Evolutionary conservation across 2,329 filamentous ascomycete genomes (phyloP).

Genomic region (Aspergillus glaucus): DNA sequence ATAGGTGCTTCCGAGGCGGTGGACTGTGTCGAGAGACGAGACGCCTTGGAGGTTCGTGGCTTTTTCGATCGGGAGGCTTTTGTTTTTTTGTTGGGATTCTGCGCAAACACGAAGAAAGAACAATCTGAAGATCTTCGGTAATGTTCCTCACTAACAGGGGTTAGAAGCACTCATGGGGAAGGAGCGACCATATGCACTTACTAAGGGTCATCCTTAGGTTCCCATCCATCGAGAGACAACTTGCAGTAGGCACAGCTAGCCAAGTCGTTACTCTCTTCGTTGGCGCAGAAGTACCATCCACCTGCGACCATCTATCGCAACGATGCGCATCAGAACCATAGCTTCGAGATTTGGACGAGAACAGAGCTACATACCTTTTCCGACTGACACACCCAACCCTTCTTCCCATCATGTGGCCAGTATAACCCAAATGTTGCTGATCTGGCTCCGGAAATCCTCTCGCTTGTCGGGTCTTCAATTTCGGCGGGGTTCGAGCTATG

Average conservation of each 20-base stretch:
- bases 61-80: conserved; percentile 54
- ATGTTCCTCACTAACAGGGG: conserved; percentile 66
- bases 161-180: conserved; percentile 12
- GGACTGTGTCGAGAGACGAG: conserved; percentile 55
- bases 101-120: conserved; percentile 69
- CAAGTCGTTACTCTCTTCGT: conserved; percentile 75
- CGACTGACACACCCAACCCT: conserved; percentile 81
- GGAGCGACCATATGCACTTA: conserved; percentile 41
- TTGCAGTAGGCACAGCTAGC: conserved; percentile 88
- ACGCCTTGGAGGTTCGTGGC: conserved; percentile 60
- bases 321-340: conserved; percentile 10
- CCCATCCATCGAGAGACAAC: conserved; percentile 88
- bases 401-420: conserved; percentile 87
- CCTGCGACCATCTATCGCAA: conserved; percentile 68
- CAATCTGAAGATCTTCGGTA: conserved; percentile 71
- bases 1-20: conserved; percentile 39
- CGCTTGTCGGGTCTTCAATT: conserved; percentile 66
- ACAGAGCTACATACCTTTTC: conserved; percentile 59
- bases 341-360: not conserved
- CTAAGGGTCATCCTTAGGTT: conserved; percentile 82
- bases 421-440: conserved; percentile 72
- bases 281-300: conserved; percentile 91
- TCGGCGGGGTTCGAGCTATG: conserved; percentile 39
- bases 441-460: conserved; percentile 68
- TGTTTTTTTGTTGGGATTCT: conserved; percentile 43